Evolutionary conservation across 495 filamentous ascomycete genomes (phyloP), one percentile per base, ranked within the genome.

Genomic region (Penicillium psychrofluorescens): DNA sequence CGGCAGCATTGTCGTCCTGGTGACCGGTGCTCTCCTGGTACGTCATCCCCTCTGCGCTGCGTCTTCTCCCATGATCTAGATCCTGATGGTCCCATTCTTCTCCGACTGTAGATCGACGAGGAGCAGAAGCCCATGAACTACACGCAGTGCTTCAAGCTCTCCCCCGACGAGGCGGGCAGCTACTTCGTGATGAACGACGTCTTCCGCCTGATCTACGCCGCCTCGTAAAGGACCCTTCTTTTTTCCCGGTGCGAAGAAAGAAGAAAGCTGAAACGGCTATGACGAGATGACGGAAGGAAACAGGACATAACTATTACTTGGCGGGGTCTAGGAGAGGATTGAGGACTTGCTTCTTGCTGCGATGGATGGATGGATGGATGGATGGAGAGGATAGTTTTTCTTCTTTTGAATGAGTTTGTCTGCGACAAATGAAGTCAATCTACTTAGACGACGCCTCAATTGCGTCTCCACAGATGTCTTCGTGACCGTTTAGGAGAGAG

Each of bases 101-200:
- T 12, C 14, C 10, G 9, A 13, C 42, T 33, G 2, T 54, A 95
- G 90, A 80, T 88, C 52, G 90, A 95, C 44, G 89, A 86, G 41
- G 78, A 87, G 61, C 68, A 82, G 50, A 73, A 76, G 47, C 86
- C 88, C 34, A 88, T 95, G 78, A 84, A 75, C 73, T 97, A 85
- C 68, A 80, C 81, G 29, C 90, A 97, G 71, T 63, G 70, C 28
- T 97, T 95, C 76, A 85, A 90, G 53, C 79, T 96, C 36, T 60
- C 76, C 47, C 83, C 81, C 31, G 84, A 90, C 27, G 68, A 65
- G n/a, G 9, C 52, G 22, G 84, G 80, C 35, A 79, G 72, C 66
- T 95, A 81, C 73, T 95, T 78, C 61, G 83, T 96, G 56, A 81
- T 81, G 70, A 95, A 95, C 74, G 90, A 97, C 60, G 68, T 95